Conservation (phyloP, 768 basidiomycete species). For the Auricularia sp. region DNA sequence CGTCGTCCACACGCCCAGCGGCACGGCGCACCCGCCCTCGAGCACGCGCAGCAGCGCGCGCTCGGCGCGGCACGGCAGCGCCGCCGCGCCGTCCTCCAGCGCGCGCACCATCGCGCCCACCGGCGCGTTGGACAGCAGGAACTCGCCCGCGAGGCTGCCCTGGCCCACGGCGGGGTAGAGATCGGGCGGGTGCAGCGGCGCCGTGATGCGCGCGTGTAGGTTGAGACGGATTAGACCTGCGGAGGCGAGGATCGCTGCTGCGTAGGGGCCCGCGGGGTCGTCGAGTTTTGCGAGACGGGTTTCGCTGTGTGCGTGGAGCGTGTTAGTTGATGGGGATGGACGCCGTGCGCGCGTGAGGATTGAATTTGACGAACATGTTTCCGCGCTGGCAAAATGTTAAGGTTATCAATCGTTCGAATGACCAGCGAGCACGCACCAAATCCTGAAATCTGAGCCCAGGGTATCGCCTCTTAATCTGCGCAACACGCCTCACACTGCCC, state of each 20-base stretch:
- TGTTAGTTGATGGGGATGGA: no score
- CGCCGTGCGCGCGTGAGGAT: no score
- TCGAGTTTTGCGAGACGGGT: constrained; percentile 90
- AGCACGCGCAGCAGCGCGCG: constrained; percentile 75
- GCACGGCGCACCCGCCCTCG: constrained; percentile 96
- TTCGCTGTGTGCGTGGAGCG: constrained; percentile 38
- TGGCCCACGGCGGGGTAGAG: constrained; percentile 89
- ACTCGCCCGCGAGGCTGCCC: constrained; percentile 83
- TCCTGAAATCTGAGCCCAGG: constrained; percentile 74
- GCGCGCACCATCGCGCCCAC: constrained; percentile 63
- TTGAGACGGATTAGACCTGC: constrained; percentile 64
- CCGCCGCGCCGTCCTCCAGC: constrained; percentile 47
- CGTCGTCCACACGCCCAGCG: constrained; percentile 68
- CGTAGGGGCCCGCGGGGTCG: constrained; percentile 63
- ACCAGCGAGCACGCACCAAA: constrained; percentile 38
- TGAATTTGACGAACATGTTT: constrained; percentile 40
- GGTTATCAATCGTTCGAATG: no score
- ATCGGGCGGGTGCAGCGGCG: constrained; percentile 61
- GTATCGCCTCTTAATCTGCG: constrained; percentile 73
- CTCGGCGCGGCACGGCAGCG: constrained; percentile 73
- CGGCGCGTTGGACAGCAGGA: constrained; percentile 49
- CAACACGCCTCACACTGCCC: constrained; percentile 84
- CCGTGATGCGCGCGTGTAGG: constrained; percentile 62
- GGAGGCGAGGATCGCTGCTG: constrained; percentile 78
- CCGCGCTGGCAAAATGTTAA: constrained; percentile 37